Evolutionary conservation across 805 yeast species (phyloP), one percentile per base, ranked within the genome.

Genomic region (Hanseniaspora valbyensis): DNA sequence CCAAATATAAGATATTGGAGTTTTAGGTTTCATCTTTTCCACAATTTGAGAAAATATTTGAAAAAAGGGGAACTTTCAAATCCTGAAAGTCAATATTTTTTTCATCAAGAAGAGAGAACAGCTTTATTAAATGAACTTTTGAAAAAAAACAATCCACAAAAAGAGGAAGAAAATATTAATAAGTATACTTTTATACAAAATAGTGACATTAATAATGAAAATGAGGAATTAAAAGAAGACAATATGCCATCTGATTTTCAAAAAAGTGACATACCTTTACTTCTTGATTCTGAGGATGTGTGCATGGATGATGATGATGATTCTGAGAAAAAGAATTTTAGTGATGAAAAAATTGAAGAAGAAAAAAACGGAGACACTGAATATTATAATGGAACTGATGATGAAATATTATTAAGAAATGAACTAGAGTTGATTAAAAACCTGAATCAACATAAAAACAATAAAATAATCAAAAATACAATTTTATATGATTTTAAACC

Each of bases 401-500:
- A 59, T 55, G 39, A 61, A 59, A 30, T 62, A 54, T 30, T 50
- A 38, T 24, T 44, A 52, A 26, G 36, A 59, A 26, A 44, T 49
- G 38, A 40, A 44, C 16, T 42, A 51, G 22, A 53, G 53, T 26
- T 50, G 53, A 4, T 42, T 52, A 21, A 56, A 57, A 53, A 46
- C 52, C 3, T 55, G 48, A 37, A 53, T 53, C 22, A 55, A 19
- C 58, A 60, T 24, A 38, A 13, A 41, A 55, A 42, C 45, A 52
- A 30, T 50, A 52, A 16, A 49, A 56, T 32, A 22, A 53, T 29
- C 54, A 59, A 30, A 45, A 54, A 5, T 33, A 52, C 34, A 26
- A 60, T 26, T 54, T 51, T 62, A 79, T 78, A 60, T 80, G 74
- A 40, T n/a, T 48, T 48, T 62, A 85, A 89, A 88, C 54, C 58